phyloP scores from a whole-genome alignment of 2,329 filamentous ascomycete species.

The Lachnum nothofagi region DNA sequence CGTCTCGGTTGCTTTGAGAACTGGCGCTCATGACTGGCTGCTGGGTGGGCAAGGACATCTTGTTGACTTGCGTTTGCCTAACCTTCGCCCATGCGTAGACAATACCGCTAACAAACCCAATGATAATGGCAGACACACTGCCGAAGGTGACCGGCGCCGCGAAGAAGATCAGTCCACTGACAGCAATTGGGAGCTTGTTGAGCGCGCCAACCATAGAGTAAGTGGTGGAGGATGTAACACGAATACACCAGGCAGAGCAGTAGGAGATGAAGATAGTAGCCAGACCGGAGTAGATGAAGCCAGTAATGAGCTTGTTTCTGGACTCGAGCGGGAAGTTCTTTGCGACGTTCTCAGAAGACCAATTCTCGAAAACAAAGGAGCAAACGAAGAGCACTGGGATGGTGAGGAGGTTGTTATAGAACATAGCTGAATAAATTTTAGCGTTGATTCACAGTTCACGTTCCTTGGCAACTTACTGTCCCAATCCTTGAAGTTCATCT shows the following conservation, averaged over 20 bases:
- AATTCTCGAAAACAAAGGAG: constrained; percentile 83
- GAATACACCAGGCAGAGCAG: constrained; percentile 97
- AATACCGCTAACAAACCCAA: constrained; percentile 88
- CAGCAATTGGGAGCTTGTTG: constrained; percentile 94
- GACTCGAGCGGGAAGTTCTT: constrained; percentile 83
- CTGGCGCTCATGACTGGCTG: constrained; percentile 78
- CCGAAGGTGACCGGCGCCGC: constrained; percentile 87
- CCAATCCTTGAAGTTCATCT: constrained; percentile 99
- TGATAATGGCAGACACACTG: constrained; percentile 81
- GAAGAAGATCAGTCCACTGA: constrained; percentile 93
- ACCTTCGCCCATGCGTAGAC: constrained; percentile 87
- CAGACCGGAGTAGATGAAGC: constrained; percentile 91
- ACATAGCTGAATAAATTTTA: constrained; percentile 70
- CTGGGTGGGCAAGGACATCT: constrained; percentile 62
- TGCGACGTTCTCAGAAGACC: constrained; percentile 76
- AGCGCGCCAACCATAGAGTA: constrained; percentile 98
- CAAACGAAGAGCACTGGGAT: constrained; percentile 83
- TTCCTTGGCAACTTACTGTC: constrained; percentile 67
- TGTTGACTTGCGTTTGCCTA: constrained; percentile 64
- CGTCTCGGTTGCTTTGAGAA: constrained; percentile 83
- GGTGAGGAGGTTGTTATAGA: constrained; percentile 97
- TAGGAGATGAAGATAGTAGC: constrained; percentile 98
- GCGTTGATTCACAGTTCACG: constrained; percentile 11
- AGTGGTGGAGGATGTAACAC: constrained; percentile 92
- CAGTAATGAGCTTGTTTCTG: constrained; percentile 73